These are phyloP conservation scores for Aspergillus niger DNA, from an alignment of 2,329 filamentous ascomycete genomes.

Conservation along the genomic window DNA sequence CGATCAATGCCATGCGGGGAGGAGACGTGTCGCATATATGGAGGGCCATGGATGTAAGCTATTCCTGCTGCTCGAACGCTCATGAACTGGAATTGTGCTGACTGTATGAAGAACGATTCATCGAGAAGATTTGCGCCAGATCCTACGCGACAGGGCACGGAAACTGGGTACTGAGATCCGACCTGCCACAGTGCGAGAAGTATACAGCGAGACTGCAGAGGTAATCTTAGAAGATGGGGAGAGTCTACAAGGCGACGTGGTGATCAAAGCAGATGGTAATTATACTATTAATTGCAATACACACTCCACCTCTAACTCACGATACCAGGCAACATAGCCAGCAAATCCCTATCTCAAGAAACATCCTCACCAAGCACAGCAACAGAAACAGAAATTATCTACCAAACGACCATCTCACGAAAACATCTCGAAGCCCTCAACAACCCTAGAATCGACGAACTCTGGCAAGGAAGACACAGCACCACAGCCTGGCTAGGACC, in stretches of 20 bases:
- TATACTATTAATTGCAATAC: background rate
- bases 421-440: conserved; percentile 1
- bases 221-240: background rate
- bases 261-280: conserved; percentile 1
- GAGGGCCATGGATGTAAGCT: conserved; percentile 5
- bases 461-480: background rate
- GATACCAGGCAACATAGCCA: background rate
- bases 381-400: background rate
- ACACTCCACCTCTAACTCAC: background rate
- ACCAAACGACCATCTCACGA: conserved; percentile 1
- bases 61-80: too few species aligned
- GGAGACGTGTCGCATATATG: background rate
- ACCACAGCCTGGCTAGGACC: conserved; percentile 5
- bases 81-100: background rate
- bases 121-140: background rate
- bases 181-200: background rate
- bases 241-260: background rate
- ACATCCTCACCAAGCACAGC: background rate
- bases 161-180: background rate
- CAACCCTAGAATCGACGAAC: background rate
- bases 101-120: background rate
- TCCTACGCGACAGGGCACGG: background rate
- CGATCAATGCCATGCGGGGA: conserved; percentile 6
- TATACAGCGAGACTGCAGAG: background rate
- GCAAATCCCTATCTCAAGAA: background rate